phyloP scores from a whole-genome alignment of 768 basidiomycete species.

The Candolleomyces eurysporus region DNA sequence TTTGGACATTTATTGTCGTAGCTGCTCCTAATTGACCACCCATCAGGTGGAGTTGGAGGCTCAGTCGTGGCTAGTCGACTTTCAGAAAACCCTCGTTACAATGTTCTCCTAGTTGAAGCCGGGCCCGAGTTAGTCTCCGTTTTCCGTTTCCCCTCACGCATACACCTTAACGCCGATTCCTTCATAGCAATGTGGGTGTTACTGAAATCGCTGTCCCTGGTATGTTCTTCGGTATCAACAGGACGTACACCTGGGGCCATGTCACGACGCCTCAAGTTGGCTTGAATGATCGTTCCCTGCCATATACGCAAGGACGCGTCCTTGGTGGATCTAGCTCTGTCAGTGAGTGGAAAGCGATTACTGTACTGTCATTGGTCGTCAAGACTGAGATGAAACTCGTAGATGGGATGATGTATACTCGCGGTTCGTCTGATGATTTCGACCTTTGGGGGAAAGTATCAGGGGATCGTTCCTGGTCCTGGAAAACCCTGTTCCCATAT shows the following conservation, averaged over 20 bases:
- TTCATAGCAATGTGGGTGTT: constrained; percentile 17
- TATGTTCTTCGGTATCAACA: neutral
- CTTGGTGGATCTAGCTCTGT: constrained; percentile 26
- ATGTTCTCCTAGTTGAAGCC: constrained; percentile 25
- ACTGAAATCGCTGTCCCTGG: constrained; percentile 18
- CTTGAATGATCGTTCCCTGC: constrained; percentile 18
- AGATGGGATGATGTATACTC: constrained; percentile 25
- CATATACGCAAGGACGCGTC: constrained; percentile 22
- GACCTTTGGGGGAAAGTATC: constrained; percentile 18
- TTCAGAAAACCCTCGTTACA: constrained; percentile 16
- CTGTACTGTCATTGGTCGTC: neutral
- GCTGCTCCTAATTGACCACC: neutral
- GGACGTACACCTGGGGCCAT: constrained; percentile 27
- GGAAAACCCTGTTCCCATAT: constrained; percentile 22
- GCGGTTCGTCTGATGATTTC: constrained; percentile 22
- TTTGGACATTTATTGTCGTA: neutral
- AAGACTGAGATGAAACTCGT: neutral
- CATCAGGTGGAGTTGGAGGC: constrained; percentile 20
- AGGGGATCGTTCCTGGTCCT: constrained; percentile 25
- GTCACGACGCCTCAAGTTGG: constrained; percentile 25
- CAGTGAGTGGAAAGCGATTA: constrained; percentile 14
- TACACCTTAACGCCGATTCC: neutral
- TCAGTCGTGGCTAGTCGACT: constrained; percentile 24
- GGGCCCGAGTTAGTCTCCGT: constrained; percentile 16
- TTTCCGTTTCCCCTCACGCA: neutral